Base-by-base conservation (phyloP, 2,329 filamentous ascomycete species). In the Chaetomiaceae sp. region DNA sequence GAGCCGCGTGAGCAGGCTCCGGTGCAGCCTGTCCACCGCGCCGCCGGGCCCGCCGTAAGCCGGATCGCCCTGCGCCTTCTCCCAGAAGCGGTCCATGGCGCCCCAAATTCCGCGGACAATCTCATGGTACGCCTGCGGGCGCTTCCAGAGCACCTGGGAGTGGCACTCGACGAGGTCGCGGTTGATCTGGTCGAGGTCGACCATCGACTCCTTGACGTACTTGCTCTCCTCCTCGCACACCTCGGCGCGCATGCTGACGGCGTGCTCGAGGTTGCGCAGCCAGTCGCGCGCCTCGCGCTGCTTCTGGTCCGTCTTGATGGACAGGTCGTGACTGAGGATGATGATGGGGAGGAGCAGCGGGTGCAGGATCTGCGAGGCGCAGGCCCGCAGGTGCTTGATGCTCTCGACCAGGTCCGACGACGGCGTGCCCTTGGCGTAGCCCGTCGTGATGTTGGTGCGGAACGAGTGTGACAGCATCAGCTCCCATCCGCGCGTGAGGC, bases 151-250 rank as follows among this genome's bases (percentile, higher is more conserved):
- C 25, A 82, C 79, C 58, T 80, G 78, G 0, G 75, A 74, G 61
- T 83, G 79, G 58, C 81, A 84, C 66, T 84, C 81, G 55, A 83
- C 80, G 39, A 84, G 69, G 60, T 83, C 79, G 23, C 78, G 71
- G 62, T 79, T 83, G 62, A 84, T 72, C 48, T 75, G 73, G 60
- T 84, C 80, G 2, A 84, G 69, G 56, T 83, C 77, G 41, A 83
- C 68, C 7, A 73, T 73, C 37, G 72, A 69, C 25, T 27, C 25
- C 25, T 6, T 27, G 25, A 27, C 25, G 25, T 27, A 27, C 57
- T 70, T 51, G 40, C 42, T 70, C 62, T 81, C 78, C 25, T 27
- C 25, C 57, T 75, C 72, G 43, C 79, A 74, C 44, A 83, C 78
- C 64, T 83, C 80, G 55, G 78, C 73, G 47, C 81, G 76, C 70